A percentile compares a stretch with the other conserved stretches of the same genome.
Conservation (phyloP, 805 yeast species). For the Pichia paraexigua region DNA sequence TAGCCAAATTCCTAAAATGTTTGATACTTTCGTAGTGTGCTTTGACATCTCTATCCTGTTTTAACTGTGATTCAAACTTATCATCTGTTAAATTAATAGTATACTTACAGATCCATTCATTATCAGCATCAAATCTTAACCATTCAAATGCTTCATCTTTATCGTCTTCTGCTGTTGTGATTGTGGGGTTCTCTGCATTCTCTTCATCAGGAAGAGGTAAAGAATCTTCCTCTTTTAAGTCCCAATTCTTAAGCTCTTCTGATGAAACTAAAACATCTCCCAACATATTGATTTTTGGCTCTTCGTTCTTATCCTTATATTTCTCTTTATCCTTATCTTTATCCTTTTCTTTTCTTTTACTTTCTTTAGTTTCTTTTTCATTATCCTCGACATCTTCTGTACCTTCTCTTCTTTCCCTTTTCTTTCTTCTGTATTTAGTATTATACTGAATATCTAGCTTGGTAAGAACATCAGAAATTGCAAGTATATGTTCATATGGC, state of each 20-base stretch:
- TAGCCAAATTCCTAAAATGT: constrained; percentile 55
- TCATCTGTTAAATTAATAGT: constrained; percentile 85
- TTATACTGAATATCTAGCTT: constrained; percentile 92
- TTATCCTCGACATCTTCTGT: constrained; percentile 22
- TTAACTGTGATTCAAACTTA: constrained; percentile 90
- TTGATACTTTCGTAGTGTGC: constrained; percentile 84
- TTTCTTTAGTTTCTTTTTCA: constrained; percentile 21
- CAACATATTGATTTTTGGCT: constrained; percentile 34
- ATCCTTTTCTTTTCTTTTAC: constrained; percentile 12
- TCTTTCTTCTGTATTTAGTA: constrained; percentile 80
- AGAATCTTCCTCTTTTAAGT: constrained; percentile 37
- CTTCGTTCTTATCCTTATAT: constrained; percentile 17
- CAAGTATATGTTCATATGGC: constrained; percentile 96
- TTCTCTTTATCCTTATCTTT: no score
- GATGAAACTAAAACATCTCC: constrained; percentile 70
- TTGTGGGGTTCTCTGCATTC: constrained; percentile 26
- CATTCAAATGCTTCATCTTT: constrained; percentile 88
- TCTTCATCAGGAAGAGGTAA: constrained; percentile 41
- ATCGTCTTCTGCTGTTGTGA: constrained; percentile 29
- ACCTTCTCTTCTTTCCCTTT: constrained; percentile 51
- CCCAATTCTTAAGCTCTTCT: constrained; percentile 63
- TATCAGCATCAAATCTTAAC: constrained; percentile 96
- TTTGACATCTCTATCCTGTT: constrained; percentile 91
- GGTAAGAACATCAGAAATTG: constrained; percentile 74
- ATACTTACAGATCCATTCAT: constrained; percentile 88